phyloP scores from a whole-genome alignment of 2,329 filamentous ascomycete genomes.

The Sporothrix pseudoabietina region DNA sequence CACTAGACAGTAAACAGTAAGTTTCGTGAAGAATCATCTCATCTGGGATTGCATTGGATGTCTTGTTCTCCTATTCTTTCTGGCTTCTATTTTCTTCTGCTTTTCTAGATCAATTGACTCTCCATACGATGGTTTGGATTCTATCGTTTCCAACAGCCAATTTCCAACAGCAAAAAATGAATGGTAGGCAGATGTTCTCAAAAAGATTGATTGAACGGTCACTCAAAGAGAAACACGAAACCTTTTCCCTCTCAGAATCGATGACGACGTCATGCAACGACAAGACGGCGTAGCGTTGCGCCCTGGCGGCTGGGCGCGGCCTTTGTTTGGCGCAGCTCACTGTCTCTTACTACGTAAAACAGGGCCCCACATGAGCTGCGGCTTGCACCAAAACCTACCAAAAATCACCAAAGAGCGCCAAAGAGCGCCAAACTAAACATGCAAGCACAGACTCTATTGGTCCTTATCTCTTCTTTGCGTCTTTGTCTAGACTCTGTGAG shows the following conservation, averaged over 20 bases:
- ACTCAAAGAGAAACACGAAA: neutral
- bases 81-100: neutral
- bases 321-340: conserved; percentile 6
- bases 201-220: neutral
- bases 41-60: neutral
- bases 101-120: neutral
- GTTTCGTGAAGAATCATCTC: neutral
- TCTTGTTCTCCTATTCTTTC: neutral
- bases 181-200: neutral
- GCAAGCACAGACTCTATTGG: neutral
- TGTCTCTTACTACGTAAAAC: neutral
- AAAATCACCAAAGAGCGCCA: neutral
- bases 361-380: neutral
- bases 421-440: neutral
- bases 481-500: neutral
- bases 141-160: neutral
- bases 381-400: neutral
- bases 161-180: neutral
- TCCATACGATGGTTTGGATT: neutral
- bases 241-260: neutral
- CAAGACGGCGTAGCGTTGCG: conserved; percentile 14
- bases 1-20: neutral
- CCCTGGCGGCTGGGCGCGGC: conserved; percentile 20
- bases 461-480: neutral
- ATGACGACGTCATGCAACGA: conserved; percentile 26